Evolutionary conservation across 495 filamentous ascomycete genomes (phyloP), one percentile per base, ranked within the genome.

Genomic region (Penicillium dipodomyicola): DNA sequence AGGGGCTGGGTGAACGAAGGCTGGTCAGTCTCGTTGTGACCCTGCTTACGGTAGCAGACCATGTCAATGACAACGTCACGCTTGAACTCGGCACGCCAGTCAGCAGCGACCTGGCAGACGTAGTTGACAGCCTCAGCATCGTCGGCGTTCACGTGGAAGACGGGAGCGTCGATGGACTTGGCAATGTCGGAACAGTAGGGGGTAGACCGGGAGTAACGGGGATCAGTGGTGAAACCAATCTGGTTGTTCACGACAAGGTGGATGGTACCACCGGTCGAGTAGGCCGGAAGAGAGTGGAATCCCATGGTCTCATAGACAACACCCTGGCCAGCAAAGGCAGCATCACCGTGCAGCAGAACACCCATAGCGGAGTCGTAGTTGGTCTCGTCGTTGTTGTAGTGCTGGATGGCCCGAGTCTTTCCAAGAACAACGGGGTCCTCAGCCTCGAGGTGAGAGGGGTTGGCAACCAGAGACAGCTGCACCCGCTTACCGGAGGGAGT

Each of bases 181-280:
- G 94, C 95, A 68, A 98, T 96, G 73, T 98, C 94, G 17, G 94
- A 96, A 77, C 94, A 98, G 82, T 98, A 98, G 53, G 94, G 90
- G 46, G 94, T 98, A 22, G 94, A 98, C 62, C 94, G 91, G 63
- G 94, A 84, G 71, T 93, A 97, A 55, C 94, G 92, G 62, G 94
- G 94, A 71, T 98, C 94, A n/a, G 94, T 98, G 52, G 94, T 98
- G 82, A 98, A 98, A 71, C 94, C 94, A 71, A 98, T 98, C 80
- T 98, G 94, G 82, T 98, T 98, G 85, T 98, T 98, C 63, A 97
- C 91, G 47, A 98, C 85, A 60, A 98, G 79, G 76, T 98, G 94
- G 70, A 98, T 91, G 49, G 94, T 98, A 65, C 94, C 94, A 65
- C 94, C 94, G 49, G 95, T 97, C 22, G 93, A 96, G 80, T 96